Evolutionary conservation across 305 asterid species (phyloP), one percentile per base, ranked within the genome.

Genomic region (Fraxinus sp.): DNA sequence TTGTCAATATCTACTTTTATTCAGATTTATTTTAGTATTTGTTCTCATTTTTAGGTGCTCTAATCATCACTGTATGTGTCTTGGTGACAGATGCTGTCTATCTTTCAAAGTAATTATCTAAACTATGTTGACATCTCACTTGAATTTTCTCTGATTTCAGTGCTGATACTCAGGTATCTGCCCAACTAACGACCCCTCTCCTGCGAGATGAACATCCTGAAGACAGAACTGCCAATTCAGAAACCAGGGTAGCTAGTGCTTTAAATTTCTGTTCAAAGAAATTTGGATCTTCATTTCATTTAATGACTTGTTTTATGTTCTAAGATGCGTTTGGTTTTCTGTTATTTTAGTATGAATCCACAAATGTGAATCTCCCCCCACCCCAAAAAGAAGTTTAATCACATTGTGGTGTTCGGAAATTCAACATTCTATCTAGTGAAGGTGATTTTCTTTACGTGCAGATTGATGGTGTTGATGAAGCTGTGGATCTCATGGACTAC

Each of bases 151-250:
- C 81, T 87, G 79, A 79, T 90, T 86, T 83, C 88, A 93, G 98
- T 85, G 90, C 82, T 64, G 95, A 91, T 87, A 90, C 95, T 64
- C 97, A 84, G 90, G 71, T 92, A 83, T 89, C 95, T 79, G 84
- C 82, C 76, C 87, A 89, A 76, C 86, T 92, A 77, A 87, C 83
- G 87, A 82, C 91, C 64, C 85, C 91, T 74, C 74, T 83, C 84
- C 90, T 88, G 87, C 92, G 81, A 83, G 93, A 91, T 72, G 92
- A 86, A 79, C 85, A 81, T 39, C 83, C 82, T 83, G 92, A 90
- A 77, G 93, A 84, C 77, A 86, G 88, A 85, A 84, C 88, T 85
- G 86, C 86, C 24, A 84, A 85, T 85, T 70, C 82, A 16, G 95
- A 86, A 80, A 85, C 46, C 88, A 82, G 82, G 95, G 97, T 92